phyloP scores from a whole-genome alignment of 139 green algal species.

The Zygnema circumcarinatum region DNA sequence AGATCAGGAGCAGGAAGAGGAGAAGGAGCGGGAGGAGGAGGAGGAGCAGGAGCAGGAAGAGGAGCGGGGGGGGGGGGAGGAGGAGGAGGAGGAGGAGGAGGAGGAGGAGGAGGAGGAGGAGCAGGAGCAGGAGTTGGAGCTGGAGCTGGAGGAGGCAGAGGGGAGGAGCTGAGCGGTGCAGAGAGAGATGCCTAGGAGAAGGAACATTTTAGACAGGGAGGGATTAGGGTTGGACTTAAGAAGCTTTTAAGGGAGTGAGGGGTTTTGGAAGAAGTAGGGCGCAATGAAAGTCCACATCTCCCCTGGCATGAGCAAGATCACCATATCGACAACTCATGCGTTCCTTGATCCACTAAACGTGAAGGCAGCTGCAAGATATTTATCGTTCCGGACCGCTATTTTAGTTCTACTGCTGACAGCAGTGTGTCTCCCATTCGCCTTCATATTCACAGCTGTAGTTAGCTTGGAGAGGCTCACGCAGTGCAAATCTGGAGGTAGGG shows the following conservation, averaged over 20 bases:
- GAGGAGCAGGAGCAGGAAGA: background rate
- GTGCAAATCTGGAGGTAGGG: background rate
- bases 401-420: background rate
- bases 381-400: background rate
- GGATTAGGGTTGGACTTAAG: background rate
- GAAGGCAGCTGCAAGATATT: background rate
- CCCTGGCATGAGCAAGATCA: background rate
- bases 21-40: background rate
- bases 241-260: too few species aligned
- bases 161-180: too few species aligned
- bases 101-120: background rate
- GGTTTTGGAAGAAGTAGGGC: background rate
- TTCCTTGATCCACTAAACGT: background rate
- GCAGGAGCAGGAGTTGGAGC: background rate
- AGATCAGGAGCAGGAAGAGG: background rate
- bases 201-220: background rate
- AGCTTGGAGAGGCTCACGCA: background rate
- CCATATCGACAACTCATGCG: background rate
- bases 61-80: background rate
- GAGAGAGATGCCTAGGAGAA: background rate
- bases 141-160: background rate
- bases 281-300: conserved; percentile 13
- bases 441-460: background rate
- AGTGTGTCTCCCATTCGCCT: background rate
- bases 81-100: background rate